Conservation (phyloP, 1,284 basidiomycete genomes). For the Rhodotorula mucilaginosa region DNA sequence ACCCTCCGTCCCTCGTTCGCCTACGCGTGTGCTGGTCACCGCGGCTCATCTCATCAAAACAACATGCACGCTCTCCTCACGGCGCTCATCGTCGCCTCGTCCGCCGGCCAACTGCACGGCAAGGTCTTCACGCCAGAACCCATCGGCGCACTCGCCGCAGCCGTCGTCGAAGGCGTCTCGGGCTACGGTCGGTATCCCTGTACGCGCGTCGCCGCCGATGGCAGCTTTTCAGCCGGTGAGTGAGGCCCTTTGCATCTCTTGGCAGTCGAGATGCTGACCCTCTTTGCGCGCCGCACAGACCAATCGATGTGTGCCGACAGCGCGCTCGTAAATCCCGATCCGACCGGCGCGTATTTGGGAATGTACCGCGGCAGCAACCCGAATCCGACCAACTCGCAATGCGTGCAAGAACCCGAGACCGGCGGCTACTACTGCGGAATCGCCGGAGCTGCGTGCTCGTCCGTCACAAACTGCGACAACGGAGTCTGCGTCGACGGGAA, state of each 20-base stretch:
- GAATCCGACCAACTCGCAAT: slow-evolving; percentile 13
- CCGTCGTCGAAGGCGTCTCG: too few species aligned
- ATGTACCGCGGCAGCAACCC: slow-evolving; percentile 13
- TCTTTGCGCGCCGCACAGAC: not conserved
- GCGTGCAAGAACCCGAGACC: slow-evolving; percentile 16
- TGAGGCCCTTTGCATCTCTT: not conserved
- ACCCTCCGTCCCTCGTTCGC: too few species aligned
- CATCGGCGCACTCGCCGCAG: too few species aligned
- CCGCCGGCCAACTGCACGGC: too few species aligned
- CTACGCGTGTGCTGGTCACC: too few species aligned
- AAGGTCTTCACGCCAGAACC: too few species aligned
- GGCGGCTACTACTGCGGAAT: slow-evolving; percentile 36
- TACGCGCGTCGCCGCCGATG: slow-evolving; percentile 17
- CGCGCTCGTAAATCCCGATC: slow-evolving; percentile 18
- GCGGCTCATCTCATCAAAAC: too few species aligned
- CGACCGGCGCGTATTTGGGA: not conserved
- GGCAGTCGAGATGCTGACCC: not conserved
- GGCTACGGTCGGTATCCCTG: slow-evolving; percentile 32
- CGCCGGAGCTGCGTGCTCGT: slow-evolving; percentile 13
- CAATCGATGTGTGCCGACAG: slow-evolving; percentile 6
- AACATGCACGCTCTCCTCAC: too few species aligned
- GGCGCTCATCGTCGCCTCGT: too few species aligned
- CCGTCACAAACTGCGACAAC: slow-evolving; percentile 16
- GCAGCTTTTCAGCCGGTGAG: slow-evolving; percentile 16
- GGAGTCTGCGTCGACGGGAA: slow-evolving; percentile 1